Evolutionary conservation across 2,329 filamentous ascomycete genomes (phyloP), one percentile per base, ranked within the genome.

Genomic region (Paraconiothyrium brasiliense): DNA sequence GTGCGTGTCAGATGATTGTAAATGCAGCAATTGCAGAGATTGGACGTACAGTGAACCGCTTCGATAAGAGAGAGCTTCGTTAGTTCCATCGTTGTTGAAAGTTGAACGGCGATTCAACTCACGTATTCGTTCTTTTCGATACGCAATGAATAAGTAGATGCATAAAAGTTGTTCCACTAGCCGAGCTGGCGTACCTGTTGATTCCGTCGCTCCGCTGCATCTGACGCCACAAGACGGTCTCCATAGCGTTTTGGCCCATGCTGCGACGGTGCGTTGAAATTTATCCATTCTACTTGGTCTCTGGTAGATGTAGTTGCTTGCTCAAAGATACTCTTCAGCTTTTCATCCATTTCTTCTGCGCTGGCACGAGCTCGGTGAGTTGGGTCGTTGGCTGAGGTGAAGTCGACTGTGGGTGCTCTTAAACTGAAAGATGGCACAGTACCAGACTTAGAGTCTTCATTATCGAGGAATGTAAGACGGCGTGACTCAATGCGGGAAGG

Each of bases 81-180:
- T 20, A 20, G 20, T 20, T 20, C 20, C 20, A 20, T 20, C 20
- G 20, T 20, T 20, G 20, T 20, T 20, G 20, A 20, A 20, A 20
- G 20, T 20, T 20, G 20, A 20, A 27, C 49, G 24, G 34, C 3
- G n/a, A 39, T 22, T n/a, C n/a, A 24, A 52, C 49, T 52, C 27
- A 52, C 49, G 34, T 52, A 52, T 52, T 52, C 49, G n/a, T 52
- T 52, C 49, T 52, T 5, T 20, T 20, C 20, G 20, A 20, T 20
- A 20, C 20, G 20, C 20, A 20, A 20, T 20, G 20, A 20, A 20
- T 20, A 20, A 20, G 20, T 20, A 20, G 20, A 20, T 20, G 20
- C 20, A 20, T 20, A 20, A 20, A 20, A 20, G 20, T 20, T 20
- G 20, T 20, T 20, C 20, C 20, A 20, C 1, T 20, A 20, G 20